phyloP scores from a whole-genome alignment of 2,329 filamentous ascomycete species.

The Clarireedia homoeocarpa region DNA sequence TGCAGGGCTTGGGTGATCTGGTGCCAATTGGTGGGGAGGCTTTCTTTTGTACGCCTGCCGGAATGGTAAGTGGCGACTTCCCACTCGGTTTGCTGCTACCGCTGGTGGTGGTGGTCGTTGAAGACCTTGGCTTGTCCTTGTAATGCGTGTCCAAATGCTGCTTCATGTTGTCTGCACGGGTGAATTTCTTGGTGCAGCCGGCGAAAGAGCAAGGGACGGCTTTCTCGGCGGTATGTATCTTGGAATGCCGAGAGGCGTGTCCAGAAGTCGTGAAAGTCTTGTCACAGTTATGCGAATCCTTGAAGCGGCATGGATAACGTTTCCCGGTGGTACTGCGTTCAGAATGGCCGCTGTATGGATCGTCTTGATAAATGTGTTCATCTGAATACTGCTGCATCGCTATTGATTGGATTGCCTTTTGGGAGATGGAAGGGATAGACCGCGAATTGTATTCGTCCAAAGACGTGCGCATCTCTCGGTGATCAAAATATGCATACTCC shows the following conservation, averaged over 20 bases:
- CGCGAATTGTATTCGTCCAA: not conserved
- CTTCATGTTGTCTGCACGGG: conserved; percentile 81
- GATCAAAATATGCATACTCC: not conserved
- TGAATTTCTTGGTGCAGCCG: conserved; percentile 73
- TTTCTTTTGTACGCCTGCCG: conserved; percentile 1
- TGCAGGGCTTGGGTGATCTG: not conserved
- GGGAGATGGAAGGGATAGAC: not conserved
- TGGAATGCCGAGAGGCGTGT: conserved; percentile 76
- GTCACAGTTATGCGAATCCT: conserved; percentile 62
- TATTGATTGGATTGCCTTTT: not conserved
- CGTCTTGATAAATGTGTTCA: conserved; percentile 15
- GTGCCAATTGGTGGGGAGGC: not conserved
- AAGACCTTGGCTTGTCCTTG: conserved; percentile 37
- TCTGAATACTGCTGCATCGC: conserved; percentile 13
- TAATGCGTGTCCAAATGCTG: conserved; percentile 74
- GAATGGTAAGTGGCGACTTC: not conserved
- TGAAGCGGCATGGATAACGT: conserved; percentile 68
- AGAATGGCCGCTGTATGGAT: conserved; percentile 8
- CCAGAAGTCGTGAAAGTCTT: conserved; percentile 81
- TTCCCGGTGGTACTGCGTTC: conserved; percentile 33
- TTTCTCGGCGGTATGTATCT: conserved; percentile 78
- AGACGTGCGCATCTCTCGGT: not conserved
- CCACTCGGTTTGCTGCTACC: not conserved
- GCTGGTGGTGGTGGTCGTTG: not conserved
- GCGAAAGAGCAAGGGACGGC: conserved; percentile 59